Conservation (phyloP, 257 asterid genomes). For the Petunia axillaris region DNA sequence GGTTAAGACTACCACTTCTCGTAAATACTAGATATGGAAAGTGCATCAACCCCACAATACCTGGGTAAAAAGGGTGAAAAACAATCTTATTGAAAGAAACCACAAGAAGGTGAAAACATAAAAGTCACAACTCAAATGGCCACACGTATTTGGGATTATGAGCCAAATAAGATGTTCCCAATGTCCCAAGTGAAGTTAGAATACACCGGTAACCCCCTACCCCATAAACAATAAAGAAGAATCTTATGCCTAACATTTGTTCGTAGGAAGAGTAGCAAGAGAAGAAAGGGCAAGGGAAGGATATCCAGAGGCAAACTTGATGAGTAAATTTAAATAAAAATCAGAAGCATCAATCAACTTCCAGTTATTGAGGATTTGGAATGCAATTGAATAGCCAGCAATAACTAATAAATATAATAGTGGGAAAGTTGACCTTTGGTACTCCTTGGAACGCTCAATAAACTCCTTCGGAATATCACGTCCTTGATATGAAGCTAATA, state of each 20-base stretch:
- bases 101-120: background rate
- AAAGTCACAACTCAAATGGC: conserved; percentile 5
- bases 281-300: background rate
- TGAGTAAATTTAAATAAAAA: conserved; percentile 14
- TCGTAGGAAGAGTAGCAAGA: background rate
- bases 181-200: background rate
- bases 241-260: background rate
- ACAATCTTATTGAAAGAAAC: background rate
- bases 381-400: conserved; percentile 13
- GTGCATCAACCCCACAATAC: background rate
- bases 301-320: background rate
- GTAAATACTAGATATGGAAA: conserved; percentile 2
- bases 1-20: background rate
- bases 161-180: background rate
- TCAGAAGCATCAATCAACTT: background rate
- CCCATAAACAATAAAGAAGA: background rate
- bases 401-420: background rate
- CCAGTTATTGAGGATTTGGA: background rate
- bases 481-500: conserved; percentile 84
- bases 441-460: conserved; percentile 78
- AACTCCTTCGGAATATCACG: conserved; percentile 85
- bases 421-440: conserved; percentile 57
- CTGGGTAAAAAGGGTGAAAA: no score
- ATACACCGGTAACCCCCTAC: background rate
- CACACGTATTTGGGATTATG: background rate